These are phyloP conservation scores for Ottelia alismoides DNA, from an alignment of 106 monocot species.

Conservation along the genomic window DNA sequence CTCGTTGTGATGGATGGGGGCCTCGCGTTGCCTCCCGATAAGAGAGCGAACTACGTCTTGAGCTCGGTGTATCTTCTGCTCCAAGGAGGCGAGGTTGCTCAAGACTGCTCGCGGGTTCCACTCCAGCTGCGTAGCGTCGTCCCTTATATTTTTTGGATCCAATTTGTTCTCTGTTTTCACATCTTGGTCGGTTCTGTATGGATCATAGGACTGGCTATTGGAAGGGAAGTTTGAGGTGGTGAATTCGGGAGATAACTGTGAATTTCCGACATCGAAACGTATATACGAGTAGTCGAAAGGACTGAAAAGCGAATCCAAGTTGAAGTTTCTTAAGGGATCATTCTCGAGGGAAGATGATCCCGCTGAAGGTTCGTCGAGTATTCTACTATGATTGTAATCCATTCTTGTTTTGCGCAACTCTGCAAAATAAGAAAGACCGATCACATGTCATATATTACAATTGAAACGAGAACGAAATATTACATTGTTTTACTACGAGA, in stretches of 20 bases:
- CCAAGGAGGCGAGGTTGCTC: conserved; percentile 67
- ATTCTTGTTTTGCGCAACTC: no score
- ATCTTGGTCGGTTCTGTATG: conserved; percentile 1
- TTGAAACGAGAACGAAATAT: no score
- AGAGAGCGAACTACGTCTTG: conserved; percentile 54
- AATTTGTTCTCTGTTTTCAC: conserved; percentile 14
- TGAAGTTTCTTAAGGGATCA: conserved; percentile 1
- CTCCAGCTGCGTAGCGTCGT: no score
- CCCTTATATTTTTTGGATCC: conserved; percentile 4
- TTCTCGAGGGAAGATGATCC: neutral
- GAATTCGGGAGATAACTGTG: conserved; percentile 12
- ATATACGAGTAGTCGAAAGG: conserved; percentile 10
- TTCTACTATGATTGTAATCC: no score
- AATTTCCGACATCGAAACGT: conserved; percentile 4
- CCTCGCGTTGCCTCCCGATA: conserved; percentile 18
- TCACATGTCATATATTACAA: no score
- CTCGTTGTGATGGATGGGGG: conserved; percentile 21
- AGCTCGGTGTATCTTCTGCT: conserved; percentile 88
- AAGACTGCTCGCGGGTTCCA: conserved; percentile 70
- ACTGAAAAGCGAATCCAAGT: conserved; percentile 1
- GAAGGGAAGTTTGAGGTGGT: neutral
- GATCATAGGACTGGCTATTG: no score
- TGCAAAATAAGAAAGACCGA: no score
- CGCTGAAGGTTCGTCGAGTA: no score
- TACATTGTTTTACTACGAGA: no score